phyloP scores from a whole-genome alignment of 2,329 filamentous ascomycete genomes.

The Biscogniauxia mediterranea region DNA sequence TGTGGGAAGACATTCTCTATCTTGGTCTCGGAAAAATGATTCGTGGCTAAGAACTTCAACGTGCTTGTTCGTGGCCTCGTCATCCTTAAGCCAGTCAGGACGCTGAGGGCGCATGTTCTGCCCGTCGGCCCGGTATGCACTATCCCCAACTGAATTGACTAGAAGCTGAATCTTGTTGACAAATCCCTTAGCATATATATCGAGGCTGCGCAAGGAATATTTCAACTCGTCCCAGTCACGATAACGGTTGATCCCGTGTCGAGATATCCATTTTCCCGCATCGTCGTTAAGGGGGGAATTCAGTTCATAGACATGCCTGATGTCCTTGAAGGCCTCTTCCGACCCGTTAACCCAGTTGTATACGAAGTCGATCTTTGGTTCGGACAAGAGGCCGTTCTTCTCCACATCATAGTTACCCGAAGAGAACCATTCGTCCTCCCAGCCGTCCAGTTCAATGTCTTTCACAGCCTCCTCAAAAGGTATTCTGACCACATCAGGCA shows the following conservation, averaged over 20 bases:
- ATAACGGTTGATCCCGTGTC: slow-evolving; percentile 42
- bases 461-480: slow-evolving; percentile 38
- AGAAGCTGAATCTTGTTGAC: slow-evolving; percentile 43
- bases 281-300: slow-evolving; percentile 40
- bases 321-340: slow-evolving; percentile 36
- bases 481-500: slow-evolving; percentile 41
- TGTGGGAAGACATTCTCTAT: slow-evolving; percentile 39
- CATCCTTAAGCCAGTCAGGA: slow-evolving; percentile 38
- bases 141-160: slow-evolving; percentile 38
- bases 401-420: slow-evolving; percentile 33
- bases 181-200: slow-evolving; percentile 39
- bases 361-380: slow-evolving; percentile 43
- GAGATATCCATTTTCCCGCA: slow-evolving; percentile 39
- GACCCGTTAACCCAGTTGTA: slow-evolving; percentile 46
- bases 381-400: slow-evolving; percentile 31
- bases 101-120: slow-evolving; percentile 31
- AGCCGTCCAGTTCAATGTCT: slow-evolving; percentile 38
- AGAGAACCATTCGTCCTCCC: slow-evolving; percentile 43
- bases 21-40: slow-evolving; percentile 39
- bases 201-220: slow-evolving; percentile 42
- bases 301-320: slow-evolving; percentile 38
- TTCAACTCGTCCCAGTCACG: slow-evolving; percentile 45
- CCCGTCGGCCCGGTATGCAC: slow-evolving; percentile 22
- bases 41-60: slow-evolving; percentile 41
- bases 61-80: slow-evolving; percentile 27